Conservation (phyloP, 1,284 basidiomycete genomes). For the Ganoderma boninense region DNA sequence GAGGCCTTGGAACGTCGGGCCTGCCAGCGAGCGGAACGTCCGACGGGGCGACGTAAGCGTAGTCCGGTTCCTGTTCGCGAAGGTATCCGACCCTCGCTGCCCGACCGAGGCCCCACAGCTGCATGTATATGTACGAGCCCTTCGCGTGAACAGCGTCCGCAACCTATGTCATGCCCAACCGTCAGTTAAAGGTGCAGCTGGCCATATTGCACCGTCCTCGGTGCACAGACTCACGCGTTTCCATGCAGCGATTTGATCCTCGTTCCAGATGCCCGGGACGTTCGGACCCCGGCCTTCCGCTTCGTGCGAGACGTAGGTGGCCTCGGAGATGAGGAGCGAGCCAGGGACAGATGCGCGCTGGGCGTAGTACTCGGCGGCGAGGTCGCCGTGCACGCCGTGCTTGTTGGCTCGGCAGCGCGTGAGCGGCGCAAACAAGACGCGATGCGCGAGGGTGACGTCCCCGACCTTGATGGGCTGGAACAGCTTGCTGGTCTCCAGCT, state of each 20-base stretch:
- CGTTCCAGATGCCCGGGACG: constrained; percentile 52
- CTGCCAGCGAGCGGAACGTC: constrained; percentile 34
- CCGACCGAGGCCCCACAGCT: constrained; percentile 58
- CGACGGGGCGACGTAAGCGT: constrained; percentile 51
- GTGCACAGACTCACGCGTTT: constrained; percentile 44
- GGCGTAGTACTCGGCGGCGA: constrained; percentile 53
- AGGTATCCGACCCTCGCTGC: constrained; percentile 42
- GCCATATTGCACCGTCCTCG: neutral
- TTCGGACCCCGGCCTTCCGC: constrained; percentile 45
- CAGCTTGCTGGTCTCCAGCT: constrained; percentile 41
- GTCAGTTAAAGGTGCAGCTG: neutral
- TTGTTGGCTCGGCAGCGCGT: constrained; percentile 47
- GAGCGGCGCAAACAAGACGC: constrained; percentile 56
- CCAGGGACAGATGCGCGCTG: constrained; percentile 55
- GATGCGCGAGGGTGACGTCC: constrained; percentile 47
- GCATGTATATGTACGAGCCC: constrained; percentile 52
- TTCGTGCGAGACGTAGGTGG: constrained; percentile 48
- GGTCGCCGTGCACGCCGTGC: constrained; percentile 35
- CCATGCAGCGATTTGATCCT: constrained; percentile 56
- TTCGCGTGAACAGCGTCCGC: constrained; percentile 41
- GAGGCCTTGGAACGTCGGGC: neutral
- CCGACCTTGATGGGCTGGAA: constrained; percentile 57
- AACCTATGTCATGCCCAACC: constrained; percentile 29
- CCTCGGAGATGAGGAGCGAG: constrained; percentile 58
- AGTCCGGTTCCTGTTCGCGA: constrained; percentile 37